A percentile compares a stretch with the other conserved stretches of the same genome.
phyloP scores from a whole-genome alignment of 176 grass and related monocot species.

The Oryza rufipogon region DNA sequence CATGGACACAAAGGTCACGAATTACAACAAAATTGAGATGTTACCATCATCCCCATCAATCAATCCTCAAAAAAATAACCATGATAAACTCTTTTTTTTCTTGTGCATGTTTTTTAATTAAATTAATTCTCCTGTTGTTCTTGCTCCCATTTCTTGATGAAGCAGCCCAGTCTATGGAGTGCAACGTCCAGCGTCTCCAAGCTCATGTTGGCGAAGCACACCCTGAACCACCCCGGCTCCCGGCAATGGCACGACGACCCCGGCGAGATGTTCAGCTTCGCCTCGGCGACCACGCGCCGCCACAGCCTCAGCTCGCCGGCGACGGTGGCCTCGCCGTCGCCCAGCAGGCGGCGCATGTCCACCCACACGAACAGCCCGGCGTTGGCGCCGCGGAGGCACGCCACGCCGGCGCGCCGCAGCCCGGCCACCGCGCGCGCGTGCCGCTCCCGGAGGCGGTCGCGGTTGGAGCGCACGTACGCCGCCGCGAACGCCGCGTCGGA shows the following conservation, averaged over 20 bases:
- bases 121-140: neutral
- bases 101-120: neutral
- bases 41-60: neutral
- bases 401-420: slow-evolving; percentile 55
- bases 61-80: neutral
- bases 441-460: slow-evolving; percentile 55
- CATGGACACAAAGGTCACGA: neutral
- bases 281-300: slow-evolving; percentile 56
- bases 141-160: slow-evolving; percentile 59
- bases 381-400: slow-evolving; percentile 65
- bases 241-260: slow-evolving; percentile 87
- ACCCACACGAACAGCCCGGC: slow-evolving; percentile 89
- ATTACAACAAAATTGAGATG: neutral
- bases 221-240: slow-evolving; percentile 86
- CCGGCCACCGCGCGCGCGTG: slow-evolving; percentile 58
- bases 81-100: neutral
- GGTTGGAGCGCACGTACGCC: slow-evolving; percentile 68
- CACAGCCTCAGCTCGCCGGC: slow-evolving; percentile 70
- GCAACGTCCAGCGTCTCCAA: slow-evolving; percentile 70
- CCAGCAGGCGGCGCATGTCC: slow-evolving; percentile 57
- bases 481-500: slow-evolving; percentile 58
- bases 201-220: slow-evolving; percentile 95
- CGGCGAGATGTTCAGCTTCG: slow-evolving; percentile 84
- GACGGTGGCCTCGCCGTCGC: slow-evolving; percentile 36
- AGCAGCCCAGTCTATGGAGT: slow-evolving; percentile 57